Conservation (phyloP, 805 yeast genomes). For the Wickerhamomyces chambardii region DNA sequence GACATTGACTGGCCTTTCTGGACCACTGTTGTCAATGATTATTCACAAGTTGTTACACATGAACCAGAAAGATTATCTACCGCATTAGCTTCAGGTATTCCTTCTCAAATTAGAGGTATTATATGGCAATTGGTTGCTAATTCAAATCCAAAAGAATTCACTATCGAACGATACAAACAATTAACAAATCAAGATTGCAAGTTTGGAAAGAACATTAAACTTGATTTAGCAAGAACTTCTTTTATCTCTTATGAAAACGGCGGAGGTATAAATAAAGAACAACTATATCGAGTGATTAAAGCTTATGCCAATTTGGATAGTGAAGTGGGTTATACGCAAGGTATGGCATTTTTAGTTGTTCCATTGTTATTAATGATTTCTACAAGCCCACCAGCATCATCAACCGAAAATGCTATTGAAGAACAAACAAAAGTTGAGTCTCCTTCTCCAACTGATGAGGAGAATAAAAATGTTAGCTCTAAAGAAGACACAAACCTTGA, state of each 20-base stretch:
- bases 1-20: constrained; percentile 81
- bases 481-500: too few species aligned
- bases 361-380: constrained; percentile 76
- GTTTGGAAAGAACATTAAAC: constrained; percentile 67
- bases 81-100: constrained; percentile 71
- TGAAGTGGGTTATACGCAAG: constrained; percentile 97
- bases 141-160: constrained; percentile 49
- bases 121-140: constrained; percentile 87
- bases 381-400: neutral
- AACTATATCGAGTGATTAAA: constrained; percentile 67
- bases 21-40: constrained; percentile 75
- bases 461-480: too few species aligned
- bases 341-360: constrained; percentile 89
- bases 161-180: constrained; percentile 18
- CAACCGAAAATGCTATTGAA: neutral
- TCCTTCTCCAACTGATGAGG: neutral
- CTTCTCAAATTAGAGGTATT: constrained; percentile 77
- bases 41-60: constrained; percentile 52
- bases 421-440: neutral
- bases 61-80: constrained; percentile 50
- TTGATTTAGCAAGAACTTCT: constrained; percentile 82
- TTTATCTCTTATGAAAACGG: constrained; percentile 40
- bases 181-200: constrained; percentile 46
- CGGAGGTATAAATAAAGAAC: constrained; percentile 47
- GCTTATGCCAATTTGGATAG: constrained; percentile 82